Evolutionary conservation across 2,329 filamentous ascomycete species (phyloP), one percentile per base, ranked within the genome.

Genomic region (Chalaropsis thielavioides): DNA sequence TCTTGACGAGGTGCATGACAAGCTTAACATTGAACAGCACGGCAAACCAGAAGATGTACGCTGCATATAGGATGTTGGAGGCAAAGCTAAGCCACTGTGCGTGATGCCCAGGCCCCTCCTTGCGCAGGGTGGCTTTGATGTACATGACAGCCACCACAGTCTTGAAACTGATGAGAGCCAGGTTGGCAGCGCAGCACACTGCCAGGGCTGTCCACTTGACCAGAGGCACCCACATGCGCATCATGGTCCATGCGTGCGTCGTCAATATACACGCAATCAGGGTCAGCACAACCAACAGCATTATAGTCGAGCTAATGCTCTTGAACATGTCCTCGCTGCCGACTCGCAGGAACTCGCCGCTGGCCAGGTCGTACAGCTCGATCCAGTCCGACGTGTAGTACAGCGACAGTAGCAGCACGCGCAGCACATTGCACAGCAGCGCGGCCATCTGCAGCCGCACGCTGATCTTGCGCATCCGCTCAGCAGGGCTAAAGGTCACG

Each of bases 361-460:
- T 73, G 71, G 84, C 81, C 68, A 79, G 74, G 24, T 80, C 74
- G 72, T 90, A 91, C 65, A 85, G 80, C 63, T 84, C 77, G 69
- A 80, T 76, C 69, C 83, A 85, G 3, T 79, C 76, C 2, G 83
- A 83, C 8, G 83, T 81, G 71, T 84, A 85, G 73, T 81, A 87
- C 65, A 83, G 71, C 63, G 77, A 75, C 24, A 84, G 76, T 4
- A 90, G 74, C 17, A 80, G 72, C 71, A 79, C 80, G 66, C 88
- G 85, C 58, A 84, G 73, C 61, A 81, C 75, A 73, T 87, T 85
- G 71, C 85, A 71, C 61, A 81, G 62, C 22, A 95, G 79, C 15
- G 82, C 81, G 27, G 79, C 67, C 22, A 81, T 69, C 71, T 92
- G 90, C 70, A 91, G 76, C 68, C 85, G 71, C 72, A 88, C 88